A percentile compares a stretch with the other conserved stretches of the same genome.
phyloP scores from a whole-genome alignment of 768 basidiomycete genomes.

The Agaricus sinodeliciosus region DNA sequence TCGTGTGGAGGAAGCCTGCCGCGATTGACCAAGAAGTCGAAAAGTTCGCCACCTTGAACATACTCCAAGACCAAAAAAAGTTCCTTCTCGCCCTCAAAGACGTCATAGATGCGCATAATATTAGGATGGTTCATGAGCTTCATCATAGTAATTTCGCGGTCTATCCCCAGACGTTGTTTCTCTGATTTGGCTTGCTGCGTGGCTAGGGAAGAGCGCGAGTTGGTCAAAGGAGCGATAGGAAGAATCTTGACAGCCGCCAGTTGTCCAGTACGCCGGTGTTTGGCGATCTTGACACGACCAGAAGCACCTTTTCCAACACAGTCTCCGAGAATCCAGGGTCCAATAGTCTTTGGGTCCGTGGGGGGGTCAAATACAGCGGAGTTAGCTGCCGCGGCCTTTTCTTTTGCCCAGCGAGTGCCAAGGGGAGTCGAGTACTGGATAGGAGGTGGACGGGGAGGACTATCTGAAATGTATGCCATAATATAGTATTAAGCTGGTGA shows the following conservation, averaged over 20 bases:
- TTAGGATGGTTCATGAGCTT: constrained; percentile 99
- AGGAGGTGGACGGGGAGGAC: constrained; percentile 67
- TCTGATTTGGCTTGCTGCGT: constrained; percentile 68
- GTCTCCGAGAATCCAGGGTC: constrained; percentile 90
- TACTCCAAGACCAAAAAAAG: constrained; percentile 93
- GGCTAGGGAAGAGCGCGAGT: constrained; percentile 61
- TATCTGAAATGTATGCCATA: constrained; percentile 38
- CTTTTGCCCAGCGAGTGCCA: constrained; percentile 84
- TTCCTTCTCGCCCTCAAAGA: constrained; percentile 88
- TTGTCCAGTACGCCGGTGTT: constrained; percentile 78
- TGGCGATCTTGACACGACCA: constrained; percentile 91
- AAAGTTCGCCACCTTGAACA: constrained; percentile 93
- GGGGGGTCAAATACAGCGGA: constrained; percentile 71
- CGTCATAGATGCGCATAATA: constrained; percentile 92
- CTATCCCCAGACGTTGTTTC: constrained; percentile 80
- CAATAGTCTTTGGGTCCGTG: constrained; percentile 80
- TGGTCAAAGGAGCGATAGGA: constrained; percentile 71
- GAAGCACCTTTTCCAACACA: constrained; percentile 93
- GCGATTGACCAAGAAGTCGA: constrained; percentile 90
- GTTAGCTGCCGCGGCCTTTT: constrained; percentile 76
- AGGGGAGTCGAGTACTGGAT: constrained; percentile 61
- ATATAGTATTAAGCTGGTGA: constrained; percentile 19
- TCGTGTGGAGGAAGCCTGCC: constrained; percentile 76
- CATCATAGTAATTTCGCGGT: constrained; percentile 97
- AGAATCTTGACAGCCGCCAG: constrained; percentile 96